A percentile compares a stretch with the other conserved stretches of the same genome.
These are phyloP conservation scores for Moesziomyces parantarcticus DNA, from an alignment of 1,284 basidiomycete species.

Conservation along the genomic window DNA sequence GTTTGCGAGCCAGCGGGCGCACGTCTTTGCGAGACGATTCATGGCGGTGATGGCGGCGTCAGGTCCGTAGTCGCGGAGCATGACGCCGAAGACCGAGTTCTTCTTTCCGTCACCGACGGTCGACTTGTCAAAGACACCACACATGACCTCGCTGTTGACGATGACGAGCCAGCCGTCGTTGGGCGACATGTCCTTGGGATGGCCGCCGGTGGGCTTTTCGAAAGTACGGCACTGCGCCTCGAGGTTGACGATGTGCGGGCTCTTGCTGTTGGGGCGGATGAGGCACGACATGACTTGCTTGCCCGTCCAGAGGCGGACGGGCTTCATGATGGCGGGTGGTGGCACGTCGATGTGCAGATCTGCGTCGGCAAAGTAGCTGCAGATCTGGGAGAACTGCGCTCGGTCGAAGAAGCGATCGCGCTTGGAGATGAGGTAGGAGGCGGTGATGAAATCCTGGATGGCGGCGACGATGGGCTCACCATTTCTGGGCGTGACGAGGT, in stretches of 20 bases:
- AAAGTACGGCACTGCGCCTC: slow-evolving; percentile 96
- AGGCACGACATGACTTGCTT: slow-evolving; percentile 98
- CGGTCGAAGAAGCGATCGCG: slow-evolving; percentile 94
- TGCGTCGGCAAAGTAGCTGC: slow-evolving; percentile 92
- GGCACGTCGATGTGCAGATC: slow-evolving; percentile 93
- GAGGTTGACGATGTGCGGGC: slow-evolving; percentile 83
- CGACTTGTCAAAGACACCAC: slow-evolving; percentile 98
- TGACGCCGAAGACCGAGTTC: slow-evolving; percentile 98
- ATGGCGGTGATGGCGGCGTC: slow-evolving; percentile 94
- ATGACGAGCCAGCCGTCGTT: slow-evolving; percentile 99
- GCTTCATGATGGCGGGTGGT: slow-evolving; percentile 93
- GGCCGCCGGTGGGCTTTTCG: slow-evolving; percentile 78
- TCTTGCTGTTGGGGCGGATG: slow-evolving; percentile 90
- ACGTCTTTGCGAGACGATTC: slow-evolving; percentile 95
- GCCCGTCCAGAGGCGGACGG: slow-evolving; percentile 93
- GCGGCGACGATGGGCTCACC: slow-evolving; percentile 67
- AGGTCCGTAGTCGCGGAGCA: slow-evolving; percentile 94
- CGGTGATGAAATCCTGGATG: slow-evolving; percentile 67
- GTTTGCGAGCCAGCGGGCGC: slow-evolving; percentile 94
- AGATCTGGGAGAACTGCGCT: slow-evolving; percentile 94
- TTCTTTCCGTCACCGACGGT: slow-evolving; percentile 99
- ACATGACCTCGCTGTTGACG: slow-evolving; percentile 98
- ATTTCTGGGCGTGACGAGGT: slow-evolving; percentile 78
- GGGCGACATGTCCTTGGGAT: slow-evolving; percentile 84
- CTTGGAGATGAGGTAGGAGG: slow-evolving; percentile 91